Percentiles rank a stretch among this genome's conserved stretches.
Evolutionary conservation across 257 asterid species (phyloP).

Genomic region (Rhazya stricta): DNA sequence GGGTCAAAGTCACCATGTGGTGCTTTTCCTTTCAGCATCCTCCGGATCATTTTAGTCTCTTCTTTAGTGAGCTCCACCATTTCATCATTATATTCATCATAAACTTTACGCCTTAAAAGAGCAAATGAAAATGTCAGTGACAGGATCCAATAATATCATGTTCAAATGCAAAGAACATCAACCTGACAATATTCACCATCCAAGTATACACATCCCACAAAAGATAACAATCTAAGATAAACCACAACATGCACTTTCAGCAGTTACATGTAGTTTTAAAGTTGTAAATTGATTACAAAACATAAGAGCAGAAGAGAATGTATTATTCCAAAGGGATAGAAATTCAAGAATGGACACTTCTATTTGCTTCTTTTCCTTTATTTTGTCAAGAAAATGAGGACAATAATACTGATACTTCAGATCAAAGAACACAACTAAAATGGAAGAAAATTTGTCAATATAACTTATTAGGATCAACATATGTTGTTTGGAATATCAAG

Average conservation of each 20-base stretch:
- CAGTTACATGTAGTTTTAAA: not conserved
- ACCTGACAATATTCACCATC: not conserved
- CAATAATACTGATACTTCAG: not conserved
- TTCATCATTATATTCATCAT: slow-evolving; percentile 85
- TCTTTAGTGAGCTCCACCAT: slow-evolving; percentile 79
- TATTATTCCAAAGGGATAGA: not conserved
- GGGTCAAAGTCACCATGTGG: slow-evolving; percentile 95
- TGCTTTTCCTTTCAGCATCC: slow-evolving; percentile 78
- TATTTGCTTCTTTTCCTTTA: not conserved
- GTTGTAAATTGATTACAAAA: not conserved
- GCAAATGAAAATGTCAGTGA: slow-evolving; percentile 14
- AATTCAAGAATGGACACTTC: not conserved
- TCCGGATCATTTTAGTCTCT: slow-evolving; percentile 54
- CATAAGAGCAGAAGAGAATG: not conserved
- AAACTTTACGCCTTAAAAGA: slow-evolving; percentile 70
- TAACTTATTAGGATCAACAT: not conserved
- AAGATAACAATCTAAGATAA: not conserved
- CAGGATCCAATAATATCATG: slow-evolving; percentile 8
- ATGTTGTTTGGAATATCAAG: not conserved
- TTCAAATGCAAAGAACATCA: not conserved
- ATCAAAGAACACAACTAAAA: not conserved
- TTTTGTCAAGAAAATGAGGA: not conserved
- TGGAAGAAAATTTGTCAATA: slow-evolving; percentile 3
- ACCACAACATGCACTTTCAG: not conserved
- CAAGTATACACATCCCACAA: not conserved